A percentile compares a stretch with the other conserved stretches of the same genome.
phyloP scores from a whole-genome alignment of 2,329 filamentous ascomycete genomes.

The Oidium heveae region DNA sequence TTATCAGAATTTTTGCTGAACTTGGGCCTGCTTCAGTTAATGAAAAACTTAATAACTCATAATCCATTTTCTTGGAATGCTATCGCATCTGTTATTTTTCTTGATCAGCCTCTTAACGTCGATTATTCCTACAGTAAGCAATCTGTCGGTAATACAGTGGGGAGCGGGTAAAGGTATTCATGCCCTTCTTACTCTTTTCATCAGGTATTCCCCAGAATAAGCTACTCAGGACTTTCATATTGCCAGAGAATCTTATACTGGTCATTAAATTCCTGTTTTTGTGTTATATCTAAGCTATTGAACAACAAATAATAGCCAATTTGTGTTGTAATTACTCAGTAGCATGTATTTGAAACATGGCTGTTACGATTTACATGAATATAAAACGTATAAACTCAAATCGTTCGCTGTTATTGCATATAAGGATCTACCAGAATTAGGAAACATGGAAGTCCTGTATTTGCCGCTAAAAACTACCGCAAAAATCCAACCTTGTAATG shows the following conservation, averaged over 20 bases:
- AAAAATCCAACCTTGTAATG: no score
- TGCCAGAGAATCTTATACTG: constrained; percentile 15
- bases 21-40: constrained; percentile 73
- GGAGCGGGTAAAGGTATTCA: constrained; percentile 97
- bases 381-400: no score
- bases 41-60: constrained; percentile 58
- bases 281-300: no score
- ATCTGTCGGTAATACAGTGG: constrained; percentile 72
- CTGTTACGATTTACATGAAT: no score
- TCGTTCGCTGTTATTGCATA: no score
- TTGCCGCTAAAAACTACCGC: no score
- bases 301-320: no score
- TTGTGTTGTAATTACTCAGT: no score
- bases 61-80: constrained; percentile 90
- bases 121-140: constrained; percentile 85
- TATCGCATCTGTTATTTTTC: constrained; percentile 96
- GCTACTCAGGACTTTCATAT: constrained; percentile 79
- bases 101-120: constrained; percentile 96
- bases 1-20: constrained; percentile 94
- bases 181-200: constrained; percentile 89
- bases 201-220: constrained; percentile 96
- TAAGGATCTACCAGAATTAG: no score
- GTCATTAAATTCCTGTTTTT: constrained; percentile 22
- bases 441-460: no score
- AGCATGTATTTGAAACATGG: no score